phyloP scores from a whole-genome alignment of 2,329 filamentous ascomycete genomes.

The Stachybotrys echinatus region DNA sequence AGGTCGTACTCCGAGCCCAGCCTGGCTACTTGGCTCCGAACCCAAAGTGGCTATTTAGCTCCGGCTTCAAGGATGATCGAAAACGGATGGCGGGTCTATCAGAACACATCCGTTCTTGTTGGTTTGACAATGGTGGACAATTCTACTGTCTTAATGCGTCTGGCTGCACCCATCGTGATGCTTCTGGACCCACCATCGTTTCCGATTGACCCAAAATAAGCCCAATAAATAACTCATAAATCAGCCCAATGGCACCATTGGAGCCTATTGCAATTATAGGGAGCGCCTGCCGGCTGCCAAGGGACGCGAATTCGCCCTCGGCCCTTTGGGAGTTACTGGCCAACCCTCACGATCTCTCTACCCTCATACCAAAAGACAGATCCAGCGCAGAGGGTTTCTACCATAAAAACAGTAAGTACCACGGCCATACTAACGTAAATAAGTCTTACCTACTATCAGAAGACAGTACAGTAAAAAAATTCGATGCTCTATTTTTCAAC shows the following conservation, averaged over 20 bases:
- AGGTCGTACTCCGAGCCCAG: not conserved
- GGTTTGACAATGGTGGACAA: not conserved
- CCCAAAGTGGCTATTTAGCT: not conserved
- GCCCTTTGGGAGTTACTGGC: slow-evolving; percentile 28
- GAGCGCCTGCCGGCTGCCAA: slow-evolving; percentile 31
- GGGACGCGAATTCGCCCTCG: slow-evolving; percentile 23
- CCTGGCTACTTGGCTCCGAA: not conserved
- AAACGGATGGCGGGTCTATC: not conserved
- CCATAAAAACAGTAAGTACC: slow-evolving; percentile 24
- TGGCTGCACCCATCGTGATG: not conserved
- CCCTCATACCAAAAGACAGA: slow-evolving; percentile 14
- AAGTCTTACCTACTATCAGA: not conserved
- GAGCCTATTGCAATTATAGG: slow-evolving; percentile 38
- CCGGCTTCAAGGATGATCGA: not conserved
- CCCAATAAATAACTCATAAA: not conserved
- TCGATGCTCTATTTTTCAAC: slow-evolving; percentile 19
- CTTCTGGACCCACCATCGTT: not conserved
- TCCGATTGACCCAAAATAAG: not conserved
- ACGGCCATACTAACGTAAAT: slow-evolving; percentile 12
- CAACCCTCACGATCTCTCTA: slow-evolving; percentile 26
- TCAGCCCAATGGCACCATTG: not conserved
- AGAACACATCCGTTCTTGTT: too few species aligned
- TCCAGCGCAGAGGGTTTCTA: slow-evolving; percentile 17
- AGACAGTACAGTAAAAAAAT: slow-evolving; percentile 2
- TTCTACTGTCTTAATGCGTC: not conserved